A percentile compares a stretch with the other conserved stretches of the same genome.
Conservation (phyloP, 2,329 filamentous ascomycete genomes). For the Botrytis elliptica region DNA sequence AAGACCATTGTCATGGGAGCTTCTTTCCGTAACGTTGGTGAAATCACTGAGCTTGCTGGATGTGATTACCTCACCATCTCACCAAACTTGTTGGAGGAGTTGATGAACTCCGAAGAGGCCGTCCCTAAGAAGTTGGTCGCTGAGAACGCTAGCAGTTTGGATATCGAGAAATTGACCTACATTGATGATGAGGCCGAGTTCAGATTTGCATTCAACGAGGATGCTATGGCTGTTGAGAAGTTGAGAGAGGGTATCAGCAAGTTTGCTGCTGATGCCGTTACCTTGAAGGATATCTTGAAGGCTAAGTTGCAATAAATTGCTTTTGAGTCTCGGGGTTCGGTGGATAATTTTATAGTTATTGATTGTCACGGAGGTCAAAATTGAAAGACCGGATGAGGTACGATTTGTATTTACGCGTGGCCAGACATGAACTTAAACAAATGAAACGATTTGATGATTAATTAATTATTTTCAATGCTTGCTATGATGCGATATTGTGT, state of each 20-base stretch:
- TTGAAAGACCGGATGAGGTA: background rate
- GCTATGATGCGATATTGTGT: background rate
- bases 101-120: slow-evolving; percentile 75
- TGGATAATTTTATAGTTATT: slow-evolving; percentile 1
- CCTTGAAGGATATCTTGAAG: slow-evolving; percentile 88
- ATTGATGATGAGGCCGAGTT: slow-evolving; percentile 85
- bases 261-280: slow-evolving; percentile 93
- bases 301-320: slow-evolving; percentile 62
- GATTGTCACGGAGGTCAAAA: slow-evolving; percentile 11
- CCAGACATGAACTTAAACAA: background rate
- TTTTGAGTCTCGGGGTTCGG: background rate
- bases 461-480: background rate
- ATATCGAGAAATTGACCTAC: slow-evolving; percentile 88
- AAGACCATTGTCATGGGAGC: slow-evolving; percentile 99
- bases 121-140: slow-evolving; percentile 94
- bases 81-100: slow-evolving; percentile 91
- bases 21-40: slow-evolving; percentile 92
- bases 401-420: slow-evolving; percentile 5
- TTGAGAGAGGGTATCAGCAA: slow-evolving; percentile 98
- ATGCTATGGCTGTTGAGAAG: slow-evolving; percentile 99
- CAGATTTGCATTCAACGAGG: slow-evolving; percentile 99
- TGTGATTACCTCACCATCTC: slow-evolving; percentile 99
- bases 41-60: slow-evolving; percentile 97
- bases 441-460: slow-evolving; percentile 13
- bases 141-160: slow-evolving; percentile 59